Percentiles rank a stretch among this genome's conserved stretches.
Evolutionary conservation across 805 yeast genomes (phyloP).

Genomic region (Ogataea paraovalis): DNA sequence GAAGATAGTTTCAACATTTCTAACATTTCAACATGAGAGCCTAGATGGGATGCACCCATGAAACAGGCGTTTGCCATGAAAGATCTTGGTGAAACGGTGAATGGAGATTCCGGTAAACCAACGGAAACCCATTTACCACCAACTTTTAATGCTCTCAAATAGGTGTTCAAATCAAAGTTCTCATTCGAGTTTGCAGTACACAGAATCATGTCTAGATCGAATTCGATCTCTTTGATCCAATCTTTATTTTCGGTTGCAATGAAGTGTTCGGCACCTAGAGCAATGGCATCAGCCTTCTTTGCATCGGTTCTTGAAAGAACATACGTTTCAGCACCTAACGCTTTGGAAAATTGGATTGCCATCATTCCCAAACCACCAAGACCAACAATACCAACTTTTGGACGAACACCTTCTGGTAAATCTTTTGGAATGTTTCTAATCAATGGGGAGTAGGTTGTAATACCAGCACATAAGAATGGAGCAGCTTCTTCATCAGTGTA

Average conservation of each 20-base stretch:
- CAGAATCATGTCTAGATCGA: slow-evolving; percentile 47
- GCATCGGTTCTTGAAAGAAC: slow-evolving; percentile 50
- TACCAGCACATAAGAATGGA: slow-evolving; percentile 75
- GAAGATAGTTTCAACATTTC: slow-evolving; percentile 66
- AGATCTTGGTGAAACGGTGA: slow-evolving; percentile 38
- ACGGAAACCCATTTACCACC: slow-evolving; percentile 59
- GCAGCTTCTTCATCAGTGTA: slow-evolving; percentile 55
- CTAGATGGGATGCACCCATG: slow-evolving; percentile 58
- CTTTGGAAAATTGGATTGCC: slow-evolving; percentile 56
- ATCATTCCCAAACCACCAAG: slow-evolving; percentile 68
- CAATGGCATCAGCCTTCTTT: slow-evolving; percentile 49
- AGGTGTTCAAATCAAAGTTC: slow-evolving; percentile 44
- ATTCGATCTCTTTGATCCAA: slow-evolving; percentile 29
- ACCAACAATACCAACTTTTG: slow-evolving; percentile 60
- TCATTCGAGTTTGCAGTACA: slow-evolving; percentile 50
- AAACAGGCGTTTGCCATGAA: slow-evolving; percentile 43
- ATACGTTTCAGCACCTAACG: slow-evolving; percentile 59
- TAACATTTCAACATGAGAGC: slow-evolving; percentile 58
- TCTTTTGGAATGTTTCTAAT: slow-evolving; percentile 37
- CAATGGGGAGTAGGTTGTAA: slow-evolving; percentile 68
- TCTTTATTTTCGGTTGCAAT: slow-evolving; percentile 43
- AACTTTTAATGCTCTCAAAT: slow-evolving; percentile 49
- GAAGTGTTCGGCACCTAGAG: slow-evolving; percentile 53
- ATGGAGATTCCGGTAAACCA: slow-evolving; percentile 58
- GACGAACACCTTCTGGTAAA: slow-evolving; percentile 28